Evolutionary conservation across 2,329 filamentous ascomycete species (phyloP), one percentile per base, ranked within the genome.

Genomic region (Colletotrichum simmondsii): DNA sequence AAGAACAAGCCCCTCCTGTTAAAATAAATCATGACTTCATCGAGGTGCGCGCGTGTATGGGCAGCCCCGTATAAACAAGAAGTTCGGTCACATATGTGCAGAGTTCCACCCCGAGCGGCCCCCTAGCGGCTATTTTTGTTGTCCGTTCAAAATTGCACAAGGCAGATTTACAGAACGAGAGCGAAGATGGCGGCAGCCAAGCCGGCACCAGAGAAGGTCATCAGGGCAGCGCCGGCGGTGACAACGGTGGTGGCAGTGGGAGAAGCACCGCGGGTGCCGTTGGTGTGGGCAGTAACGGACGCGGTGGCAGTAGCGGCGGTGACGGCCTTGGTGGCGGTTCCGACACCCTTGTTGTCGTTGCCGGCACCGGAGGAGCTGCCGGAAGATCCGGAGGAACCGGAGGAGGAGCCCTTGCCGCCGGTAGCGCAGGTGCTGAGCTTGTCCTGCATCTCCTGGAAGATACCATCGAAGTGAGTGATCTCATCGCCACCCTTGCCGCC

Each of bases 401-500:
- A 28, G 65, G 35, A 28, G 3, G 42, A 58, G 4, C 30, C 58
- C 46, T 56, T 62, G 42, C 58, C 61, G 19, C 52, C 49, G 35
- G 54, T 61, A 32, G 71, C 16, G 63, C 71, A 73, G 24, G n/a
- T 22, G 11, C 19, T 16, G 32, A 73, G 71, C 49, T 62, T 67
- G 3, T 56, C 35, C 58, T 72, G 62, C 68, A 73, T 73, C 32
- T 71, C 42, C 19, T 57, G 6, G 58, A 73, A 73, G 57, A 73
- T 57, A 22, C 59, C 49, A 68, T 56, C 67, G 52, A 73, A 73
- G 62, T 72, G 71, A 5, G 8, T 30, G 28, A 73, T 73, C 62
- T 73, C 71, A 12, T 73, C 68, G 8, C 71, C 71, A 22, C 71
- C 71, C 63, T 73, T 73, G 62, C 71, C 71, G 22, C 71, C 71